Conservation (phyloP, 2,329 filamentous ascomycete genomes). For the Aspergillus sp. region DNA sequence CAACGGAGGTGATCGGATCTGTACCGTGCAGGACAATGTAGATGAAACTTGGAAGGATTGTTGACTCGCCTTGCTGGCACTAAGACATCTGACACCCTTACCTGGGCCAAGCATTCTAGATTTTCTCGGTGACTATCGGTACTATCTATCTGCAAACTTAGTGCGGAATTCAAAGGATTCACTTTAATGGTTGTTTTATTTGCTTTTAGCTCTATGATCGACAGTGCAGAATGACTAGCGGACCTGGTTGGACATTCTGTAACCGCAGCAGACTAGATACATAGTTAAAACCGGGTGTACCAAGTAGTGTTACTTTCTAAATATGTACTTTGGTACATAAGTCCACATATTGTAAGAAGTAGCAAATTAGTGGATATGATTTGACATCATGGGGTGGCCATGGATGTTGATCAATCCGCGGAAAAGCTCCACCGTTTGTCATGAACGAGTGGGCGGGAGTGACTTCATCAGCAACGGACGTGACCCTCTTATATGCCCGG, state of each 20-base stretch:
- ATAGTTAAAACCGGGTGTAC: background rate
- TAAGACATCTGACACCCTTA: slow-evolving; percentile 16
- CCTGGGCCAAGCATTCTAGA: slow-evolving; percentile 26
- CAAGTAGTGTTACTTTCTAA: no score
- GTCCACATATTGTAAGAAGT: no score
- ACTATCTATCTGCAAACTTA: background rate
- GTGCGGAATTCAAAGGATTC: background rate
- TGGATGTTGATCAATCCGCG: slow-evolving; percentile 8
- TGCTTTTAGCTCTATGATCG: background rate
- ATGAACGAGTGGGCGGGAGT: slow-evolving; percentile 1
- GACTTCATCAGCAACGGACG: slow-evolving; percentile 11
- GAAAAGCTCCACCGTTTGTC: slow-evolving; percentile 12
- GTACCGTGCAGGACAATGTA: background rate
- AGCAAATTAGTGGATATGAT: slow-evolving; percentile 1
- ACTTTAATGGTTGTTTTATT: background rate
- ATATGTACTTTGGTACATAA: no score
- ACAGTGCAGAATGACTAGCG: background rate
- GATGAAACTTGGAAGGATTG: background rate
- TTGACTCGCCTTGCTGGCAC: background rate
- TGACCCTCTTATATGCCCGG: background rate
- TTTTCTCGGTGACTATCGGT: slow-evolving; percentile 1
- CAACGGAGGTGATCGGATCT: background rate
- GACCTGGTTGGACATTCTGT: background rate
- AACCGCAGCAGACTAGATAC: background rate
- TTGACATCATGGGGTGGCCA: slow-evolving; percentile 15